Base-by-base conservation (phyloP, 257 asterid genomes). In the Osmanthus fragrans region DNA sequence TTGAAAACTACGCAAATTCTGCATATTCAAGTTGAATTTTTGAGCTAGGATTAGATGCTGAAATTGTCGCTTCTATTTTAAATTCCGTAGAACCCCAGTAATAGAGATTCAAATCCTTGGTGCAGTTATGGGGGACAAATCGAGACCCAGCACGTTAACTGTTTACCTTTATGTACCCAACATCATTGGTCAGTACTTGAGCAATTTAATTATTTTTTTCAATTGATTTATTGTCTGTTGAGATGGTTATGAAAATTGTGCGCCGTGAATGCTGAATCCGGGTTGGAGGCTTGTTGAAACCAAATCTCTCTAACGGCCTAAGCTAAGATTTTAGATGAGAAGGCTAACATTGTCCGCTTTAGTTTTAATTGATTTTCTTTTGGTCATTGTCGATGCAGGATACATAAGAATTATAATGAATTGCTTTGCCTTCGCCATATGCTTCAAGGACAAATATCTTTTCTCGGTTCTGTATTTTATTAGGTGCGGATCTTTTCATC, bases 161-260 rank as follows among this genome's bases (percentile, higher is more conserved):
- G 99, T 94, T 34, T 92, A 94, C 83, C 94, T 94, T 45, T 92
- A 94, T 83, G 91, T 96, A 63, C 99, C 99, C 74, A 96, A 96
- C 79, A 87, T 96, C 77, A 91, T 95, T 64, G 97, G 98, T 93
- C 47, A 80, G 86, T 76, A 8, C 42, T 37, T 25, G 15, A 56
- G 32, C 32, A 68, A 19, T 68, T 36, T 18, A 30, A 15, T n/a
- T 27, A 30, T 47, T 11, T 32, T 47, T 66, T 11, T 79, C 76
- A 45, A 80, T 81, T 36, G 39, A 32, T 77, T 4, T 30, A 15
- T 64, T 64, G 5, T 5, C 47, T 16, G 36, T 72, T 72, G 19
- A 21, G 30, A 3, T 58, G 25, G 56, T 47, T 42, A 42, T 42
- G 49, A 42, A 42, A 11, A 10, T 42, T 42, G 49, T 42, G 18